Conservation (phyloP, 306 rosid species). For the Sesbania bispinosa region DNA sequence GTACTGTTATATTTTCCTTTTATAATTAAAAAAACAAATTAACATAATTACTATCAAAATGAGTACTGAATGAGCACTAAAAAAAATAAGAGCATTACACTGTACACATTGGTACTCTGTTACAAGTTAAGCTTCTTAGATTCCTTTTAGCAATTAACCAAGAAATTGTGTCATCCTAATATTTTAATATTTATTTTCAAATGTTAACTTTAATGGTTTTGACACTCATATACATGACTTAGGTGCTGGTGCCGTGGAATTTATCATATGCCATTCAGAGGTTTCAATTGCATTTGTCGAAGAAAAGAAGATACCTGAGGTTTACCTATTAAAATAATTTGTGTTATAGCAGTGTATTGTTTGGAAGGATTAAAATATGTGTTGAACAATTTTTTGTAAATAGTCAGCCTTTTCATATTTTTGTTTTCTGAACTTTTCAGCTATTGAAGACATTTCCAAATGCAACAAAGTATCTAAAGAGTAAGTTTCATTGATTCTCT, state of each 20-base stretch:
- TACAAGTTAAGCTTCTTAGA: background rate
- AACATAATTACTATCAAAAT: too few species aligned
- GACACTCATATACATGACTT: constrained; percentile 23
- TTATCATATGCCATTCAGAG: constrained; percentile 74
- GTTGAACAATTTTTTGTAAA: background rate
- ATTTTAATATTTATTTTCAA: background rate
- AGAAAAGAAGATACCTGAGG: constrained; percentile 86
- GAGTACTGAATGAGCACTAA: too few species aligned
- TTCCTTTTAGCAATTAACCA: background rate
- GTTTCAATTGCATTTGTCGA: constrained; percentile 69
- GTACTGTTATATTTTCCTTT: too few species aligned
- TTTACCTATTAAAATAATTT: constrained; percentile 22
- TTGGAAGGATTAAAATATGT: constrained; percentile 1
- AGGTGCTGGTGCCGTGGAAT: constrained; percentile 93
- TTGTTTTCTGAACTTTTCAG: constrained; percentile 43
- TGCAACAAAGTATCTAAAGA: constrained; percentile 51
- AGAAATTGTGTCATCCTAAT: background rate
- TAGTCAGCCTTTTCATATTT: background rate
- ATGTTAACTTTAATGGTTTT: background rate
- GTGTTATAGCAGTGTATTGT: background rate
- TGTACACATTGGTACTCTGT: too few species aligned
- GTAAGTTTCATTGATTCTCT: constrained; percentile 43
- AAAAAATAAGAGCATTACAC: too few species aligned
- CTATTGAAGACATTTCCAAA: constrained; percentile 73
- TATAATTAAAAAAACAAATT: too few species aligned